Conservation (phyloP, 1,139 yeast species). For the Zygosaccharomyces sapae region DNA sequence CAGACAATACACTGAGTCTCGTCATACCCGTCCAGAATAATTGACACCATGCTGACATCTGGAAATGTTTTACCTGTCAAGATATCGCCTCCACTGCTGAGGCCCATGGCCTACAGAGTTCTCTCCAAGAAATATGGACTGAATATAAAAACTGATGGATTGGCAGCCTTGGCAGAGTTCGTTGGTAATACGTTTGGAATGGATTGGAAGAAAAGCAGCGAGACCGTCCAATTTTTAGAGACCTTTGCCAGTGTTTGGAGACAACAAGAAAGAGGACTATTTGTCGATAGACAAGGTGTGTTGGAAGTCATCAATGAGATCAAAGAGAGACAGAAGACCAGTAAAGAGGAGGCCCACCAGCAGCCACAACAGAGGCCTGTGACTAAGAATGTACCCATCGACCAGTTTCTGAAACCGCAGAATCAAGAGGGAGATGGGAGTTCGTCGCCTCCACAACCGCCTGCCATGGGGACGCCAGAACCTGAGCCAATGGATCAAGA, state of each 20-base stretch:
- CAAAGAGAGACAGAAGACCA: constrained; percentile 30
- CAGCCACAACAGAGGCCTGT: constrained; percentile 13
- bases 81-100: constrained; percentile 71
- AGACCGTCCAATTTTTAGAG: constrained; percentile 67
- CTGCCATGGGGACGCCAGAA: constrained; percentile 3
- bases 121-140: constrained; percentile 89
- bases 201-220: constrained; percentile 70
- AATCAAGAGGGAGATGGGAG: neutral
- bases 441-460: constrained; percentile 3
- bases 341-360: constrained; percentile 10
- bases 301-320: constrained; percentile 60
- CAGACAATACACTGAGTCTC: no score
- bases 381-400: constrained; percentile 12
- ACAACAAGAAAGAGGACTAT: constrained; percentile 78
- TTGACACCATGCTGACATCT: constrained; percentile 16
- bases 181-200: constrained; percentile 75
- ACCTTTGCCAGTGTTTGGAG: constrained; percentile 82
- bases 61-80: constrained; percentile 58
- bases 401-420: constrained; percentile 5
- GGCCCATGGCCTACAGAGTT: constrained; percentile 88
- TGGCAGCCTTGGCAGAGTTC: constrained; percentile 63
- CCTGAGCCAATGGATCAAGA: constrained; percentile 36
- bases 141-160: constrained; percentile 82
- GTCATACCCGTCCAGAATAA: neutral
- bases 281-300: constrained; percentile 73